Percentiles rank a stretch among this genome's conserved stretches.
These are phyloP conservation scores for Lachancea quebecensis DNA, from an alignment of 805 yeast genomes.

Conservation along the genomic window DNA sequence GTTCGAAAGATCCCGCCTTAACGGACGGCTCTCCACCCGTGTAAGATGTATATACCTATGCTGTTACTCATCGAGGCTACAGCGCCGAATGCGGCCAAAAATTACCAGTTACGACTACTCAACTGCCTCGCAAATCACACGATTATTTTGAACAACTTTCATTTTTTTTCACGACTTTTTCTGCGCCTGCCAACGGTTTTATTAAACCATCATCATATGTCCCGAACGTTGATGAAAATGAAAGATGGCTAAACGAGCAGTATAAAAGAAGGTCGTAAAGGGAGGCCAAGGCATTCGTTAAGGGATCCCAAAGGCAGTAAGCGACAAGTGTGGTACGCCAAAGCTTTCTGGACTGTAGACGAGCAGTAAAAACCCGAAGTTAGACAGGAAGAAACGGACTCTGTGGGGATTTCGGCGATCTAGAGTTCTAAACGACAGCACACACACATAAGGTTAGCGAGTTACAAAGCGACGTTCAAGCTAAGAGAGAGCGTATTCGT, in stretches of 20 bases:
- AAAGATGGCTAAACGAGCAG: not conserved
- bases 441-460: no score
- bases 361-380: no score
- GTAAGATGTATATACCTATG: not conserved
- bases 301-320: not conserved
- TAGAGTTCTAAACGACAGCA: no score
- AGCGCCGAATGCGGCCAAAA: no score
- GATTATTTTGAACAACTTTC: not conserved
- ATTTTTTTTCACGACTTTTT: not conserved
- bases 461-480: no score
- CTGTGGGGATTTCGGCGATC: no score
- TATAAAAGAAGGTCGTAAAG: not conserved
- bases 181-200: not conserved
- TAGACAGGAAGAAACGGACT: no score
- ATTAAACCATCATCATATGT: not conserved
- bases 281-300: not conserved
- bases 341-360: no score
- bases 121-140: not conserved
- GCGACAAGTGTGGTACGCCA: not conserved
- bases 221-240: not conserved
- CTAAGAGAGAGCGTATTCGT: no score
- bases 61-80: not conserved
- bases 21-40: not conserved
- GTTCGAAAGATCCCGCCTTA: not conserved
- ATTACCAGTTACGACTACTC: no score